Base-by-base conservation (phyloP, 2,329 filamentous ascomycete genomes). In the Aureobasidium subglaciale region DNA sequence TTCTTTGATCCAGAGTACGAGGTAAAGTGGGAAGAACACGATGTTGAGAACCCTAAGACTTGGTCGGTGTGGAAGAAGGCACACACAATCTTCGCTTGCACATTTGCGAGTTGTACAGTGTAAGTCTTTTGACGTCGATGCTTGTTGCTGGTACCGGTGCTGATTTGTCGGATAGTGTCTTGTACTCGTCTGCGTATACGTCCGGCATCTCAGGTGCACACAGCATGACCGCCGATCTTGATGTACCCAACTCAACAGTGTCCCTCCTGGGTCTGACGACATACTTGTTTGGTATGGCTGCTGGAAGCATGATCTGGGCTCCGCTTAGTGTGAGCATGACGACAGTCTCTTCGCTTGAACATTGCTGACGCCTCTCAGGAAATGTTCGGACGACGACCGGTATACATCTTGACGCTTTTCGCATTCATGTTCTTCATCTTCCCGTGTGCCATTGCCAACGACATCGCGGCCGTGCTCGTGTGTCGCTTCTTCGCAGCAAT, bases 221-320 rank as follows among this genome's bases (percentile, higher is more conserved):
- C 9, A 24, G 48, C 27, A 55, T 55, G 50, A 45, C 50, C 15
- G 29, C 9, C 5, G 50, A 55, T 27, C 29, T 55, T 4, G 22
- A 16, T 4, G 32, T 55, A 5, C 5, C 50, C 15, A 55, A 45
- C 8, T 29, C 38, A 16, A 37, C 40, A 9, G 22, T 55, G 10
- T 34, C 50, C 4, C 38, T 55, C n/a, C 32, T 46, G 2, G 52
- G 52, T 16, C 32, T 55, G 10, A 46, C 52, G 16, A 46, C 52
- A 11, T 55, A 55, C 24, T 41, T 55, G 8, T 40, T 57, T 11
- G 55, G 55, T 9, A 42, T 57, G 38, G 55, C 55, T n/a, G 38
- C 25, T 22, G 55, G 55, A 13, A 42, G 37, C 46, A 41, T 53
- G 37, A 27, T 57, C 40, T 53, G 37, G 46, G 55, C 55, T 15